Evolutionary conservation across 176 grass and related monocot genomes (phyloP), one percentile per base, ranked within the genome.

Genomic region (Dactylis glomerata): DNA sequence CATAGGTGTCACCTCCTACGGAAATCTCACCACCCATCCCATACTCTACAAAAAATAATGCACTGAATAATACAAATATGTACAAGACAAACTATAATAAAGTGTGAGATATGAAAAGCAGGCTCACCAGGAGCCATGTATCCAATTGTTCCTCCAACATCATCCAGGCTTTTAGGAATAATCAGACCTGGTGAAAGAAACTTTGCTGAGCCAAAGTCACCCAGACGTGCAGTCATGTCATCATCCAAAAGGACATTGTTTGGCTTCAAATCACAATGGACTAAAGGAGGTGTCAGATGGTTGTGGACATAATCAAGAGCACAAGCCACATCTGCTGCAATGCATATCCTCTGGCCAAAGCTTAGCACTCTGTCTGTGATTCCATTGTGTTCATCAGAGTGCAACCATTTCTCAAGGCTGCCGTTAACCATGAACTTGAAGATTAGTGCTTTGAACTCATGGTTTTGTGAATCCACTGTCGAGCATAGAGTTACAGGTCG

Each of bases 401-500:
- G 78, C 1, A 87, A 0, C 78, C 85, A 87, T 28, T 13, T 76
- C 12, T 87, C 85, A 32, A 87, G 57, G 46, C 78, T 87, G 20
- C 85, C 85, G 44, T 87, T 81, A 55, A 2, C 78, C 85, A 87
- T 87, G 85, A 87, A 87, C 78, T 75, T 0, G 46, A 19, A 87
- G 0, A 87, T 3, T 15, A 87, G 77, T 31, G 78, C 78, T 24
- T 87, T 87, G 46, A 87, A 87, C 27, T 87, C 85, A 26, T 87
- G 0, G 45, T 20, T 81, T 8, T n/a, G 4, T 54, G 24, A 20
- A 3, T 81, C 68, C 27, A 75, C 10, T 8, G 85, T 67, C 10
- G 85, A 87, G 24, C 85, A 87, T 3, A 67, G 0, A 8, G 85
- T 87, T 24, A 87, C 15, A 19, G 12, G 6, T 6, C 12, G 11